Conservation (phyloP, 805 yeast genomes). For the Danielozyma ontarioensis region DNA sequence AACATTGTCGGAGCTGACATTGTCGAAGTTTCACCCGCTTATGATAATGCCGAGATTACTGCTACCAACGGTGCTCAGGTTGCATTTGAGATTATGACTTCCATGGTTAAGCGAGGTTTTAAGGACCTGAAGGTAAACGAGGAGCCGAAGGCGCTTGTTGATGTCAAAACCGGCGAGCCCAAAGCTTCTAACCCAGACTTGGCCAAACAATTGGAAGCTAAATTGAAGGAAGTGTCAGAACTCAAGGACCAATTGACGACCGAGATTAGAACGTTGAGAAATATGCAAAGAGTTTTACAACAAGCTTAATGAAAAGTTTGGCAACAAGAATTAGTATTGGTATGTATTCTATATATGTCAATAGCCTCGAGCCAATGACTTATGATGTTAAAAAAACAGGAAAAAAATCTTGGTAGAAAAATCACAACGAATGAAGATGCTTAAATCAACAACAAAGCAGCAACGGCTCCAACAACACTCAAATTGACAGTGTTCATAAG, state of each 20-base stretch:
- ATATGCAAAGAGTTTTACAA: constrained; percentile 1
- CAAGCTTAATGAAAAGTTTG: too few species aligned
- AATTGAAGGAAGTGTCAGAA: constrained; percentile 5
- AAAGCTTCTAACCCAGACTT: not conserved
- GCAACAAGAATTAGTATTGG: too few species aligned
- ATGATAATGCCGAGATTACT: constrained; percentile 61
- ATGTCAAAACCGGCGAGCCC: not conserved
- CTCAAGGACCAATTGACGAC: constrained; percentile 6
- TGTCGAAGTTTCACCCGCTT: constrained; percentile 60
- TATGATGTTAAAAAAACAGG: too few species aligned
- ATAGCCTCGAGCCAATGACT: too few species aligned
- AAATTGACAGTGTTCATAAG: constrained; percentile 15
- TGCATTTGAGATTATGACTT: constrained; percentile 65
- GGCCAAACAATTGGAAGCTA: constrained; percentile 1
- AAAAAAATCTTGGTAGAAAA: too few species aligned
- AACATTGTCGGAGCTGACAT: constrained; percentile 52
- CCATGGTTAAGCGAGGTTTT: constrained; percentile 62
- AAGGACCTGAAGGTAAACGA: constrained; percentile 8
- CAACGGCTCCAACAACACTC: constrained; percentile 39
- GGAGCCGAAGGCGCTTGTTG: not conserved
- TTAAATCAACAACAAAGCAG: constrained; percentile 45
- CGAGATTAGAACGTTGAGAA: constrained; percentile 4
- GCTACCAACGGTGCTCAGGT: constrained; percentile 68
- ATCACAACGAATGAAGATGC: too few species aligned
- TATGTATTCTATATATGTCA: too few species aligned